Evolutionary conservation across 2,329 filamentous ascomycete genomes (phyloP), one percentile per base, ranked within the genome.

Genomic region (Nothophaeocryptopus gaeumannii): DNA sequence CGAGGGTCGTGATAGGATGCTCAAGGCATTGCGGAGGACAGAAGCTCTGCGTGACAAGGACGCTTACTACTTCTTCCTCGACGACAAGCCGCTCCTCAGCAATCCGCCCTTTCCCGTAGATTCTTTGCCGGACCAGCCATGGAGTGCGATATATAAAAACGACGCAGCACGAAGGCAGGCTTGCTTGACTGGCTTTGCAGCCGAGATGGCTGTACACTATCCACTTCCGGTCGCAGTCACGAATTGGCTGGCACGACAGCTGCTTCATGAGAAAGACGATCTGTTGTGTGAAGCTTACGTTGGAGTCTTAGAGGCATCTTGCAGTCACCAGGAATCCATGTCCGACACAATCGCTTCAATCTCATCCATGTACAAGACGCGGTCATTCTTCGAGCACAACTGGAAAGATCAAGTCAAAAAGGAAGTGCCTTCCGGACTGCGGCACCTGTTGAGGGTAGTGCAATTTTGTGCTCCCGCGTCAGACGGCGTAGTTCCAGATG

Each of bases 11-110:
- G 73, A 76, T 50, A 78, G 78, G 55, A 67, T 85, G 29, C 70
- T 78, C 51, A 70, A 75, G 53, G 83, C 82, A 33, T 75, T 86
- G 58, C 72, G 75, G 53, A 74, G 82, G 58, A 86, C 82, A 2
- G 82, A 84, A 61, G 80, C 79, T 26, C 71, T 80, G 35, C 70
- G 78, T 14, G 64, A 70, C 12, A 73, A 78, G n/a, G 73, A 74
- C 44, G 67, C 68, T 4, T 86, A 80, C 71, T 73, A 77, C 44
- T 85, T 85, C 62, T 86, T 84, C 56, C 68, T 72, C 5, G 46
- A 57, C 54, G 36, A 50, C 33, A 39, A 45, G 41, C 39, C 45
- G 36, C 38, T 37, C 35, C 43, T 29, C 51, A 48, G 16, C 38
- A 47, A 60, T 12, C 47, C 50, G 8, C 49, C 59, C 5, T 71